Conservation (phyloP, 164 flowering plant species). For the Santalum album region DNA sequence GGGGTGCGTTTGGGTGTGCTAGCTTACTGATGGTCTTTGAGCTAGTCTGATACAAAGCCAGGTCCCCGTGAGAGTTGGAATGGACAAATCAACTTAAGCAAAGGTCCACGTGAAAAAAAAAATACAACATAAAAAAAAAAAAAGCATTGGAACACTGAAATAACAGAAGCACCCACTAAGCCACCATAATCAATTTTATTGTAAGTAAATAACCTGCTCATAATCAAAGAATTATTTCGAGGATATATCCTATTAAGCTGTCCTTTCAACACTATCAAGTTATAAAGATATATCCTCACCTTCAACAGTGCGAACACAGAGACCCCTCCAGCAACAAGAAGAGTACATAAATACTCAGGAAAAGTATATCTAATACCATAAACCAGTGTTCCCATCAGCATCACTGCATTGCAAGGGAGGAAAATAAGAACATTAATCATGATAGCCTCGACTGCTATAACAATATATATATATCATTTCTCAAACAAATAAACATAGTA, state of each 20-base stretch:
- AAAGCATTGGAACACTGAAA: neutral
- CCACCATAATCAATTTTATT: neutral
- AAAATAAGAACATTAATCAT: slow-evolving; percentile 1
- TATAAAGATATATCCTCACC: slow-evolving; percentile 31
- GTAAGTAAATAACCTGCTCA: neutral
- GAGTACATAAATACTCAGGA: slow-evolving; percentile 80
- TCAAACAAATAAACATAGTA: too few relatives aligned
- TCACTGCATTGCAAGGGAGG: slow-evolving; percentile 47
- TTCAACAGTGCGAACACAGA: slow-evolving; percentile 83
- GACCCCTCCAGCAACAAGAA: slow-evolving; percentile 99
- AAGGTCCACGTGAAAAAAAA: neutral
- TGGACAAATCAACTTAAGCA: too few relatives aligned
- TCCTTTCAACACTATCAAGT: neutral
- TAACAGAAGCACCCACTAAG: neutral
- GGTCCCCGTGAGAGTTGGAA: neutral
- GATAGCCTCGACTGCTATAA: neutral
- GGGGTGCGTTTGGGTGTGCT: slow-evolving; percentile 94
- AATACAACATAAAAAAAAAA: slow-evolving; percentile 1
- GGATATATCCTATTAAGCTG: too few relatives aligned
- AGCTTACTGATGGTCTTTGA: slow-evolving; percentile 91
- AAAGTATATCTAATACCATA: slow-evolving; percentile 80
- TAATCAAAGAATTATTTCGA: neutral
- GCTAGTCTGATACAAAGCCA: slow-evolving; percentile 60
- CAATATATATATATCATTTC: too few relatives aligned
- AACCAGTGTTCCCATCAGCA: slow-evolving; percentile 89